phyloP scores from a whole-genome alignment of 495 filamentous ascomycete species.

The Lophiostoma macrostomum region DNA sequence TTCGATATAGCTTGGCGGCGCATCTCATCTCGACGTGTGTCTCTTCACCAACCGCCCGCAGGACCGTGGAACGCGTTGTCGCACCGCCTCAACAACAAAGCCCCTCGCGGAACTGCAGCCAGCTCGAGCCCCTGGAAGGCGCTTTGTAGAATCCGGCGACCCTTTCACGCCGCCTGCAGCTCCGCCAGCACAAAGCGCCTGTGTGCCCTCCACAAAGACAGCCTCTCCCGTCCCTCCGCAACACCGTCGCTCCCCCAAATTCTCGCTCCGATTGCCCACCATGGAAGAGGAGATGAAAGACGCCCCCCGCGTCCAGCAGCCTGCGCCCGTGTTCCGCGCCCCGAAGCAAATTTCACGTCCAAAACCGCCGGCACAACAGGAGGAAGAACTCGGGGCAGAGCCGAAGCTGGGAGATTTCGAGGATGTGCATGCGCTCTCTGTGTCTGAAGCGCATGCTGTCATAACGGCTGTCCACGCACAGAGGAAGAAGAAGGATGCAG shows the following conservation, averaged over 20 bases:
- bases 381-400: conserved; percentile 80
- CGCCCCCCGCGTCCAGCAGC: conserved; percentile 10
- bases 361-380: conserved; percentile 60
- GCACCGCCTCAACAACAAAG: too few relatives aligned
- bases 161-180: too few relatives aligned
- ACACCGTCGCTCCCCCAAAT: not conserved
- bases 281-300: conserved; percentile 25
- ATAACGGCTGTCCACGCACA: conserved; percentile 82
- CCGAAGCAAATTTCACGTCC: conserved; percentile 30
- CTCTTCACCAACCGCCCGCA: too few relatives aligned
- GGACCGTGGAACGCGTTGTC: too few relatives aligned
- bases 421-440: conserved; percentile 77
- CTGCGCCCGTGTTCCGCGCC: conserved; percentile 24
- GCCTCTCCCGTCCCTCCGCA: not conserved
- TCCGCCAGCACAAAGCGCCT: conserved; percentile 1
- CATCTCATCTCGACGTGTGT: too few relatives aligned
- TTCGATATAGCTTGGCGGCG: too few relatives aligned
- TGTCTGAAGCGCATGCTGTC: conserved; percentile 87
- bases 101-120: too few relatives aligned
- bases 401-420: conserved; percentile 91
- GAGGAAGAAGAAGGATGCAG: conserved; percentile 60
- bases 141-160: too few relatives aligned
- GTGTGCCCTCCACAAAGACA: not conserved
- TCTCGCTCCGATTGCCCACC: conserved; percentile 3
- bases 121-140: too few relatives aligned